Evolutionary conservation across 2,329 filamentous ascomycete genomes (phyloP), one percentile per base, ranked within the genome.

Genomic region (Colletotrichum sojae): DNA sequence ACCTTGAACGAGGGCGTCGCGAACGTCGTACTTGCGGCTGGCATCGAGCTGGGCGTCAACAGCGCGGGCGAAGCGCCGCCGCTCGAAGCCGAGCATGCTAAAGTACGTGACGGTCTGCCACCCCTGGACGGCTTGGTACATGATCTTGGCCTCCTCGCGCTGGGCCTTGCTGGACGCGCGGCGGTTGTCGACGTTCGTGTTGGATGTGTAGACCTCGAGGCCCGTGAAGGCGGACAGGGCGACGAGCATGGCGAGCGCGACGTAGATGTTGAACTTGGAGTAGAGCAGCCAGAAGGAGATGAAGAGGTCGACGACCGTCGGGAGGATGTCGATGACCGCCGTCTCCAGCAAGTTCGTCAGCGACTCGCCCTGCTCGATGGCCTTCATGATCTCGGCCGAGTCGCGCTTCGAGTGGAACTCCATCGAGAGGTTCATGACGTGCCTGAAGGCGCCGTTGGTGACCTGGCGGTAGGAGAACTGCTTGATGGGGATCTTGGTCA

Each of bases 381-480:
- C 86, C 71, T 89, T 87, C 76, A 90, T 88, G 0, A 93, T 82
- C 70, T 91, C 88, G 1, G 89, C 90, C 1, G 89, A 90, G 62
- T 88, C 85, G 71, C 91, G 91, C 57, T 86, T 85, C 18, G 89
- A 88, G 75, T 94, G 91, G 63, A 92, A 93, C 70, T 92, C 90
- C 80, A 91, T 91, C 0, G 89, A 91, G 1, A 93, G 82, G n/a
- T 82, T 83, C 85, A 94, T 89, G 40, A 93, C 85, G 67, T 93
- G 90, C 65, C 86, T 83, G 75, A 92, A 93, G 0, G 90, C 87
- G 2, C 88, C 84, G 1, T 86, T 86, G 12, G 85, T 87, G 54
- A 93, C 83, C 18, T 84, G 83, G 55, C 85, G 82, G 71, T 90
- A 89, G 2, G 79, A 79, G 16, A 77, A 80, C 43, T 80, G 78